phyloP scores from a whole-genome alignment of 192 early-diverging fungal genomes.

The Coemansia sp. region DNA sequence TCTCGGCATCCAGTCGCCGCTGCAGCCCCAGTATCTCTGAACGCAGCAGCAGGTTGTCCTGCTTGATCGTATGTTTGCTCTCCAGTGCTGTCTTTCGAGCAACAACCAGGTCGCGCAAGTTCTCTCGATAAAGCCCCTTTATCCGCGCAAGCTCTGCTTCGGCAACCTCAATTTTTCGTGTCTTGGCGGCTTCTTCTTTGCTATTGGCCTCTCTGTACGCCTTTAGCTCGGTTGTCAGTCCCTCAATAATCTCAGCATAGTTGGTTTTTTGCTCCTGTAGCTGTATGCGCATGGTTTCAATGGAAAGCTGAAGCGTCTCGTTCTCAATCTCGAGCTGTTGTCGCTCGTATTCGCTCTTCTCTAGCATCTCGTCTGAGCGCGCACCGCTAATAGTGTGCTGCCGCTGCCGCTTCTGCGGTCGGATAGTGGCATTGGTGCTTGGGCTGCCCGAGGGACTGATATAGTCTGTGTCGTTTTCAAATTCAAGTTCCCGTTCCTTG shows the following conservation, averaged over 20 bases:
- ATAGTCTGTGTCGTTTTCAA: constrained; percentile 2
- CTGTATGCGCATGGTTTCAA: constrained; percentile 55
- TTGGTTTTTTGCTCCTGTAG: constrained; percentile 49
- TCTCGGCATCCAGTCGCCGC: constrained; percentile 50
- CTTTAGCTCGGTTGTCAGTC: constrained; percentile 37
- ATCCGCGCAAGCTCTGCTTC: constrained; percentile 41
- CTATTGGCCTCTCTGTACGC: constrained; percentile 23
- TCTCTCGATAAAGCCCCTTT: constrained; percentile 46
- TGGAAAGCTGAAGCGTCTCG: constrained; percentile 42
- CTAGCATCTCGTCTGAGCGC: constrained; percentile 5
- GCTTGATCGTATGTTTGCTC: constrained; percentile 49
- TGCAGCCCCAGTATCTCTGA: constrained; percentile 50
- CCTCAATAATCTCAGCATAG: constrained; percentile 48
- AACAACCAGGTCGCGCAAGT: constrained; percentile 44
- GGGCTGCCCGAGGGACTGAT: constrained; percentile 10
- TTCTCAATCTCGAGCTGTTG: constrained; percentile 50
- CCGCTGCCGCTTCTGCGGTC: constrained; percentile 39
- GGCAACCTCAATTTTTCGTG: constrained; percentile 30
- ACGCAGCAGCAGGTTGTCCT: constrained; percentile 47
- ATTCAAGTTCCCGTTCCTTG: constrained; percentile 24
- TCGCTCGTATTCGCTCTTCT: constrained; percentile 19
- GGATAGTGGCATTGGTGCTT: constrained; percentile 16
- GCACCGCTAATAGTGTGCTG: constrained; percentile 3
- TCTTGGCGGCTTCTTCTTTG: constrained; percentile 19
- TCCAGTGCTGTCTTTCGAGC: constrained; percentile 40